A percentile compares a stretch with the other conserved stretches of the same genome.
These are phyloP conservation scores for Ettlia oleoabundans DNA, from an alignment of 139 green algal species.

Conservation along the genomic window DNA sequence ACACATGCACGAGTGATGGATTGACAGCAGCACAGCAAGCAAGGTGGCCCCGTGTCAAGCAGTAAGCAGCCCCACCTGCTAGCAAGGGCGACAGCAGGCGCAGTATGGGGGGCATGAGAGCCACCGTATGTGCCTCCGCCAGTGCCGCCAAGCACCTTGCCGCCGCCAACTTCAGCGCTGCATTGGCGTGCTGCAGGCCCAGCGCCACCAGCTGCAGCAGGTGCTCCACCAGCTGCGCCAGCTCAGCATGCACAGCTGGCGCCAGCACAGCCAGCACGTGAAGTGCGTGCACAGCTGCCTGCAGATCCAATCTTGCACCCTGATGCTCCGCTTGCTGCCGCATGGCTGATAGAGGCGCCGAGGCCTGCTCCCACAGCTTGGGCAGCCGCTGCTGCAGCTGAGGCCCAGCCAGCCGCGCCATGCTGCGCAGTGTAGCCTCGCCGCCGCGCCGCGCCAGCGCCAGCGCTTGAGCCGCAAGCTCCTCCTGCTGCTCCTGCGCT, in stretches of 20 bases:
- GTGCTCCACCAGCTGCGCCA: slow-evolving; percentile 54
- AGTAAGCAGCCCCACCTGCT: neutral
- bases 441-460: slow-evolving; percentile 63
- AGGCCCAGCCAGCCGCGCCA: slow-evolving; percentile 53
- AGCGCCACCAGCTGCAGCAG: slow-evolving; percentile 63
- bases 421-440: slow-evolving; percentile 66
- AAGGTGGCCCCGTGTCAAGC: neutral
- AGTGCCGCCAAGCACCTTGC: slow-evolving; percentile 50
- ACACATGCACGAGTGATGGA: neutral
- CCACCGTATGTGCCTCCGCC: slow-evolving; percentile 39
- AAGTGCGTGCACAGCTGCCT: slow-evolving; percentile 48
- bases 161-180: slow-evolving; percentile 57
- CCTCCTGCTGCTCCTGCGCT: slow-evolving; percentile 10
- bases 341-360: slow-evolving; percentile 50
- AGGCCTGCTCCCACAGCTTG: slow-evolving; percentile 68
- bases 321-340: slow-evolving; percentile 26
- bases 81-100: slow-evolving; percentile 52
- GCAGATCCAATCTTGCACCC: slow-evolving; percentile 12
- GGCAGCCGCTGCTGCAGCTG: slow-evolving; percentile 69
- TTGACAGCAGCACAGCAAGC: neutral
- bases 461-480: slow-evolving; percentile 26
- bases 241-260: slow-evolving; percentile 49
- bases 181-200: slow-evolving; percentile 52
- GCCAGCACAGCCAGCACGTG: slow-evolving; percentile 78
- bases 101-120: slow-evolving; percentile 67